Base-by-base conservation (phyloP, 164 flowering plant species). In the Protea cynaroides region DNA sequence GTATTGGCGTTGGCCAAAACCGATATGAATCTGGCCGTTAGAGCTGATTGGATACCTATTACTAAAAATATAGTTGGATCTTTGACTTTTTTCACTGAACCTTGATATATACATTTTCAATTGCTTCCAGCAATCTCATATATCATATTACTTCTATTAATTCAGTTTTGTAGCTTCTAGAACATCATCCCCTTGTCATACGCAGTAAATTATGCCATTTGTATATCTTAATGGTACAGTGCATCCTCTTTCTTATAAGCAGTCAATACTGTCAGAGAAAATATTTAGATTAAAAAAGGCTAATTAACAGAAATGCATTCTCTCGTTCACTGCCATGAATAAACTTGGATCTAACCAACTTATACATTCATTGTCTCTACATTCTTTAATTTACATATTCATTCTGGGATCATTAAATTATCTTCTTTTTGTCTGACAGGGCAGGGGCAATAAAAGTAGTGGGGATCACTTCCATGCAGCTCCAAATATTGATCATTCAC, bases 391-490 rank as follows among this genome's bases (percentile, higher is more conserved):
- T 54, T 36, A 47, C 46, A 62, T 21, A 1, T 63, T 15, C 23
- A 18, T 38, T 63, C 52, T 58, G 58, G 58, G 38, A n/a, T 51
- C 11, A 37, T 52, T 51, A 21, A 58, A 23, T 19, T 56, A 34
- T 55, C 29, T 4, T 66, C 63, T 29, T 64, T 25, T 47, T 68
- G 3, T 71, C 25, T 61, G 74, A 49, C 85, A 94, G 97, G 99
- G 99, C 36, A 81, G 92, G 73, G 99, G 99, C 63, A 94, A 91
- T 74, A 94, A 89, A 69, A 91, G 99, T 66, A 94, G 96, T 72
- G 99, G 99, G 64, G 99, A 94, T 76, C 82, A 74, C 74, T 94
- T 94, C 72, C 99, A 94, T 81, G 99, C 97, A 64, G 99, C 99
- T 71, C 99, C 99, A 68, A 94, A 94, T 67, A 94, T 94, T 66